phyloP scores from a whole-genome alignment of 2,329 filamentous ascomycete species.

The Aspergillus fumigatiaffinis region DNA sequence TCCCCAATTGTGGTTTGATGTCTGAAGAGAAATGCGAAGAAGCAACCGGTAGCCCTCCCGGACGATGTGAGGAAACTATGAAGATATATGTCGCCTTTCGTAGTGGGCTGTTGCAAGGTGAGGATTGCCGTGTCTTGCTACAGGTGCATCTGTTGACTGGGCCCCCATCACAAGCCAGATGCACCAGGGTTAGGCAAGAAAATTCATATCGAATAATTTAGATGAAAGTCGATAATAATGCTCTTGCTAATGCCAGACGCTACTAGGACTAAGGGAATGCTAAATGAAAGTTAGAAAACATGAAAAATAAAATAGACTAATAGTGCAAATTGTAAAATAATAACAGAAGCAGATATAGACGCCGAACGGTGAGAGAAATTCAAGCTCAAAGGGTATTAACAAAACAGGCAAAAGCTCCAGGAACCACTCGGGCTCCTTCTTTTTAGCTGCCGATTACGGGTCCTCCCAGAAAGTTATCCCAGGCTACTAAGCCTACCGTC shows the following conservation, averaged over 20 bases:
- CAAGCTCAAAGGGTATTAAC: conserved; percentile 2
- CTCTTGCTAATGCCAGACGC: conserved; percentile 1
- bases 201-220: conserved; percentile 2
- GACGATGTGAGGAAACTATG: conserved; percentile 4
- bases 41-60: neutral
- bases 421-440: neutral
- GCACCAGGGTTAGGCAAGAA: conserved; percentile 17
- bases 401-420: neutral
- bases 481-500: neutral
- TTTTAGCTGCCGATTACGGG: neutral
- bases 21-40: conserved; percentile 1
- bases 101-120: conserved; percentile 15
- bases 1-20: neutral
- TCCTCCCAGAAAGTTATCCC: neutral
- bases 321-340: conserved; percentile 1
- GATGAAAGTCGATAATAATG: conserved; percentile 3
- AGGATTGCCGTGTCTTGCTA: conserved; percentile 12
- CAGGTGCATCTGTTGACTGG: conserved; percentile 13
- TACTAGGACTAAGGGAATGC: neutral
- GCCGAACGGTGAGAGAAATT: neutral
- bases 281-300: conserved; percentile 4
- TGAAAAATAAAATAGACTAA: conserved; percentile 1
- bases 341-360: neutral
- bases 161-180: conserved; percentile 21
- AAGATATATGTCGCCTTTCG: conserved; percentile 11